Conservation (phyloP, 441 rosid genomes). For the Viola pubescens region DNA sequence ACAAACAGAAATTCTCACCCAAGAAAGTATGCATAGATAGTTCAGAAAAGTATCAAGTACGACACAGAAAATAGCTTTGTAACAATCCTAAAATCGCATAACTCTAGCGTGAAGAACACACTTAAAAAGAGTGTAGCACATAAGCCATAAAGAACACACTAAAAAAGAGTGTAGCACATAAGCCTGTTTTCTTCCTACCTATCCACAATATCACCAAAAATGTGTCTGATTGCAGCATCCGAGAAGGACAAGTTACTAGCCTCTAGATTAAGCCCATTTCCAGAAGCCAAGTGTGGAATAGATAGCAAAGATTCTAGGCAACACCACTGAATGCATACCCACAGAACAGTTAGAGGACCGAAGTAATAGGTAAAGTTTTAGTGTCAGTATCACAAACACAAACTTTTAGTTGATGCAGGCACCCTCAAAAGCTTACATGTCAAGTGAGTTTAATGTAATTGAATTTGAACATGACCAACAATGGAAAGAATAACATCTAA, state of each 20-base stretch:
- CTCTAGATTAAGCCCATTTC: conserved; percentile 42
- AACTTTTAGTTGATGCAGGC: too few species aligned
- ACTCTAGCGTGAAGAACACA: neutral
- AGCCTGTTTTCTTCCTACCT: conserved; percentile 41
- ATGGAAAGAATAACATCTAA: neutral
- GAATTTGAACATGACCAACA: neutral
- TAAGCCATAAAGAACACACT: neutral
- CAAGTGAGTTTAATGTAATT: neutral
- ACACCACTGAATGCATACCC: conserved; percentile 62
- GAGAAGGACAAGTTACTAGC: conserved; percentile 45
- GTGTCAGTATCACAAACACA: neutral
- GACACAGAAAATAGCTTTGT: too few species aligned
- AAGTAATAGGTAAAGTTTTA: conserved; percentile 1
- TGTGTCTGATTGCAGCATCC: conserved; percentile 46
- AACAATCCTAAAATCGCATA: too few species aligned
- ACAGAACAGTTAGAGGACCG: conserved; percentile 15
- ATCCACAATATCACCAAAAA: conserved; percentile 66
- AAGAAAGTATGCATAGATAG: too few species aligned
- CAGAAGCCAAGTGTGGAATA: conserved; percentile 40
- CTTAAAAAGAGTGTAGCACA: neutral
- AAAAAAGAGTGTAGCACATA: neutral
- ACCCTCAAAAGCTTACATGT: neutral
- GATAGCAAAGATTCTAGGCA: conserved; percentile 74
- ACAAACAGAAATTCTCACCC: too few species aligned
- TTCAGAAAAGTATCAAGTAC: too few species aligned